Conservation (phyloP, 192 early-diverging fungal species). For the Pilobolus umbonatus region DNA sequence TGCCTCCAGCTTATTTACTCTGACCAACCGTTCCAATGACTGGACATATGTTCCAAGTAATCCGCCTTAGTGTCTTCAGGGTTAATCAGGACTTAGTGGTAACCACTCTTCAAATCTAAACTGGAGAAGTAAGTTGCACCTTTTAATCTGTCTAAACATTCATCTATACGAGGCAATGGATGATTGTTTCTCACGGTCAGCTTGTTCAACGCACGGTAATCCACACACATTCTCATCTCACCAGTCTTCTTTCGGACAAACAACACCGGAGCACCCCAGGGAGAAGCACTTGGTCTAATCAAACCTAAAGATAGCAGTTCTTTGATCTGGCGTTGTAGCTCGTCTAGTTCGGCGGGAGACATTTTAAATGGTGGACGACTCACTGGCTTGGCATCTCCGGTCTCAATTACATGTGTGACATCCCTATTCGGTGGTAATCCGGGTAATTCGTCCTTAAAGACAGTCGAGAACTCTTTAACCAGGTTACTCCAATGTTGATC, state of each 20-base stretch:
- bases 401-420: conserved; percentile 18
- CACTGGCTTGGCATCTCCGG: conserved; percentile 15
- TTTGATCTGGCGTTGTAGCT: conserved; percentile 4
- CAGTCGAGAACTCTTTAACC: conserved; percentile 16
- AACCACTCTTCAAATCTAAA: no score
- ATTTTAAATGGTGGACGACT: conserved; percentile 22
- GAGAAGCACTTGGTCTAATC: conserved; percentile 9
- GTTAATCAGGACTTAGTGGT: no score
- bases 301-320: conserved; percentile 6
- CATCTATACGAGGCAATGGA: conserved; percentile 41
- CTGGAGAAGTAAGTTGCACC: no score
- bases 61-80: no score
- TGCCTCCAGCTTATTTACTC: no score
- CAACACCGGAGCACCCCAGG: conserved; percentile 15
- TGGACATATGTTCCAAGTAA: no score
- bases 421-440: conserved; percentile 24
- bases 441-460: conserved; percentile 20
- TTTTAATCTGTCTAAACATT: conserved; percentile 43
- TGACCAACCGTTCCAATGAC: no score
- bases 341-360: conserved; percentile 11
- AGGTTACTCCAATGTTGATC: background rate
- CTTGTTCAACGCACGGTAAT: conserved; percentile 46
- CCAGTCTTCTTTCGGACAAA: conserved; percentile 44
- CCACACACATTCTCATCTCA: conserved; percentile 39
- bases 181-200: conserved; percentile 36